Base-by-base conservation (phyloP, 192 early-diverging fungal species). In the Rhizophagus clarus region DNA sequence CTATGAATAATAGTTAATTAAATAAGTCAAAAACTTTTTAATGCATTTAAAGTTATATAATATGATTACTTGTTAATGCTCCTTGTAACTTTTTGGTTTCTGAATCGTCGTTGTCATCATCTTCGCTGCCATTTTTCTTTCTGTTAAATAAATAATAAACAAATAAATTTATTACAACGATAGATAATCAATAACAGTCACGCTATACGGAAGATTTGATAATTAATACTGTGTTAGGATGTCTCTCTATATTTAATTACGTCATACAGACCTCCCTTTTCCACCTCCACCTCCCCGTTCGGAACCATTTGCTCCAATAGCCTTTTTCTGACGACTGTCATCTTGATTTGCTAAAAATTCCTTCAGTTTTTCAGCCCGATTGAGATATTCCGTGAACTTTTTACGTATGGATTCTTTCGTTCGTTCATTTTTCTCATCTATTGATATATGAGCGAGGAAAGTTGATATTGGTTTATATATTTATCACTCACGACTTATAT, bases 341-440 rank as follows among this genome's bases (percentile, higher is more conserved):
- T 91, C 89, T 83, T 91, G 75, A 74, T 93, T 92, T 63, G 83
- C 66, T 32, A 98, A 85, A 84, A 92, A 94, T 37, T 95, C 95
- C 83, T 98, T 98, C 76, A 99, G 89, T 84, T 93, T 92, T 82
- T 99, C 97, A 11, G 98, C 97, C 15, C 98, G 91, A 26, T 94
- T 93, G 72, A 98, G 88, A 83, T 98, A 98, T 80, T 97, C 97
- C 2, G 92, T 91, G n/a, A 97, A 92, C 84, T 94, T 95, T 81
- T 95, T 94, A 67, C 94, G 90, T 69, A 99, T 93, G 22, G 90
- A 86, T 77, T 95, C 93, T 77, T 96, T 95, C 66, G 87, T 84
- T 76, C 90, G 88, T 69, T 97, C 96, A 81, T 97, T 96, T 87
- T 98, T 98, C 84, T 99, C 97, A 82, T 99, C 94, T 95, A 82